Evolutionary conservation across 208 protist genomes (phyloP), one percentile per base, ranked within the genome.

Genomic region (Leishmania mexicana): DNA sequence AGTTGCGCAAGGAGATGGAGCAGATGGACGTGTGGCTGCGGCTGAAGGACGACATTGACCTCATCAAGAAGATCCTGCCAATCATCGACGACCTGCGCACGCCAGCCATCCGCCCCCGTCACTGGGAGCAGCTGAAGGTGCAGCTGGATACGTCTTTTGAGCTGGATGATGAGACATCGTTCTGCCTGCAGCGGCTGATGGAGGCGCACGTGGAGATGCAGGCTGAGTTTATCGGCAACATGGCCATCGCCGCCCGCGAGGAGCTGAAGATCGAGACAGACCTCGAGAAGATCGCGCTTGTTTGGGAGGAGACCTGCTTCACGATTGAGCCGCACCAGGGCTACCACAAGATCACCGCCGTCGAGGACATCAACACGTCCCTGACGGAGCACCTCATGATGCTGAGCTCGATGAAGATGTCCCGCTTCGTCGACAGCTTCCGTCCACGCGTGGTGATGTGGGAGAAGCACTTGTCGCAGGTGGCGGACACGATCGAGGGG

Each of bases 61-160:
- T 98, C 70, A 98, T 99, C 83, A 97, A 98, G 86, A 94, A 94
- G 79, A 92, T 98, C 8, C 89, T 99, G 85, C 98, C 99, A 38
- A 96, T 99, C 65, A 97, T 99, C 67, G 90, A 96, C 73, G 98
- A 99, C 78, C 89, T 99, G n/a, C 96, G 96, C 75, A 99, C 98
- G 45, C 89, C 88, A 21, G 98, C 98, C 11, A 98, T 99, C 47
- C 93, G 98, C 11, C 87, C 86, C 51, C 92, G 98, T 38, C 98
- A 99, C 80, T 99, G 98, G 98, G 87, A 96, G 76, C 85, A 96
- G 80, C 88, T 99, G 13, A 97, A 96, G 88, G 83, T 98, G 67
- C 95, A 99, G 81, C 91, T 99, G 38, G 94, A 97, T 78, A 90
- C 92, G 24, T 87, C 80, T 35, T 99, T 99, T 83, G 96, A 99